Conservation (phyloP, 148 eudicot species). For the Spergularia bocconei region DNA sequence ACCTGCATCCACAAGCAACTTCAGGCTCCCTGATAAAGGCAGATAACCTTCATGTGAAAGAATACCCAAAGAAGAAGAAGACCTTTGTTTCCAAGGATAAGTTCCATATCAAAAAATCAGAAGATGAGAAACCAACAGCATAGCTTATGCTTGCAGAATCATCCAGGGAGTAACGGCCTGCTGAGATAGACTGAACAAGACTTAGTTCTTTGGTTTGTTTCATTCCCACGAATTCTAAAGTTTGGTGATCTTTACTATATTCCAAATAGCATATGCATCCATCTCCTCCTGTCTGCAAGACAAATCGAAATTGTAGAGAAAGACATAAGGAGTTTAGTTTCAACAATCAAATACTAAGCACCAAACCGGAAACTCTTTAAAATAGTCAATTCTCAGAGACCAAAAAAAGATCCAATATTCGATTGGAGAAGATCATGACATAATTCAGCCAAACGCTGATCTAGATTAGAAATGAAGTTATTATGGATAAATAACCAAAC, state of each 20-base stretch:
- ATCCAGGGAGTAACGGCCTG: constrained; percentile 29
- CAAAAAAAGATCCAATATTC: background rate
- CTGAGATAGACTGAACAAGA: constrained; percentile 53
- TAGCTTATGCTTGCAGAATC: constrained; percentile 44
- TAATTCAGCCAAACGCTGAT: background rate
- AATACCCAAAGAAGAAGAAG: background rate
- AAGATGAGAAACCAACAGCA: constrained; percentile 84
- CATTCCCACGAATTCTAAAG: constrained; percentile 86
- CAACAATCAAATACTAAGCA: background rate
- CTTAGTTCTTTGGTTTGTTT: constrained; percentile 84
- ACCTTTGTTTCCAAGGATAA: constrained; percentile 75
- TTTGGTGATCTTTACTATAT: constrained; percentile 47
- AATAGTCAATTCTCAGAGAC: background rate
- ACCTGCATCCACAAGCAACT: constrained; percentile 48
- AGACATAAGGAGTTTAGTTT: background rate
- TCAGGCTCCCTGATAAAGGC: constrained; percentile 12
- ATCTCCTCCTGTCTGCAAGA: constrained; percentile 89
- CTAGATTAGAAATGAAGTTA: background rate
- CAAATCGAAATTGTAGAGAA: background rate
- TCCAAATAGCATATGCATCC: constrained; percentile 96
- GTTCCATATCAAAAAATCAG: constrained; percentile 86
- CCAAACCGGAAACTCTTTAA: background rate
- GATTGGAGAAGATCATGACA: background rate
- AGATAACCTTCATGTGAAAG: background rate
- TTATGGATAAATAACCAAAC: too few species aligned